Evolutionary conservation across 306 rosid genomes (phyloP).

Genomic region (Castanospermum australe): DNA sequence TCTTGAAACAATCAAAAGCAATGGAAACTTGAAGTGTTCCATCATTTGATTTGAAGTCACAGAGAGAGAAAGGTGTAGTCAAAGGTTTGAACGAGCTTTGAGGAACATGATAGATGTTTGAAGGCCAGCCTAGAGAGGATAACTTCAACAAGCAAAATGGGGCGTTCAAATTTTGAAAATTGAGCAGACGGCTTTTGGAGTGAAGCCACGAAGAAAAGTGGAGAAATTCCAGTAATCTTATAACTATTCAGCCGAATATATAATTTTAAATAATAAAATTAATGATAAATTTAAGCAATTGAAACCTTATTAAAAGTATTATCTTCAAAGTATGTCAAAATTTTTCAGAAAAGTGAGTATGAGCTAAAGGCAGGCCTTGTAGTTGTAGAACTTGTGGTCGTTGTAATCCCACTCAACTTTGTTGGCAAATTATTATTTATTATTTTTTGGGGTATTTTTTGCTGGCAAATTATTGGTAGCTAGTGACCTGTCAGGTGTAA

Average conservation of each 20-base stretch:
- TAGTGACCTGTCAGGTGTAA: neutral
- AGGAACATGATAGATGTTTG: neutral
- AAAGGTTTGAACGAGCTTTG: constrained; percentile 21
- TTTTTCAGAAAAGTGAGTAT: neutral
- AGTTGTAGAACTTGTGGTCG: too few relatives aligned
- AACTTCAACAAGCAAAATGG: constrained; percentile 11
- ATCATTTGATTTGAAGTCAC: constrained; percentile 15
- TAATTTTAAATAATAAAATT: too few relatives aligned
- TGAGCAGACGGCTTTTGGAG: constrained; percentile 19
- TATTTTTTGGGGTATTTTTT: too few relatives aligned
- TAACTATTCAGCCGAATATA: too few relatives aligned
- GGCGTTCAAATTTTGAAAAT: neutral
- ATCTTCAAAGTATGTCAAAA: too few relatives aligned
- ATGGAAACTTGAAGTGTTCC: neutral
- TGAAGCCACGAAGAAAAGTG: too few relatives aligned
- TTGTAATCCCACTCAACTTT: constrained; percentile 33
- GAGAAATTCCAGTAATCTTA: too few relatives aligned
- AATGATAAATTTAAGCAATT: too few relatives aligned
- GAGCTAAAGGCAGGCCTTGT: neutral
- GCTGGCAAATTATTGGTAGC: too few relatives aligned
- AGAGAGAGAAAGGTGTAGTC: constrained; percentile 11
- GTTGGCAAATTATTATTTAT: constrained; percentile 4
- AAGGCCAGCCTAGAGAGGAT: constrained; percentile 18
- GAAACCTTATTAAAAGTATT: too few relatives aligned
- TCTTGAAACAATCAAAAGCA: neutral